Evolutionary conservation across 177 flowering plant genomes (phyloP).

Genomic region (Telopea speciosissima): DNA sequence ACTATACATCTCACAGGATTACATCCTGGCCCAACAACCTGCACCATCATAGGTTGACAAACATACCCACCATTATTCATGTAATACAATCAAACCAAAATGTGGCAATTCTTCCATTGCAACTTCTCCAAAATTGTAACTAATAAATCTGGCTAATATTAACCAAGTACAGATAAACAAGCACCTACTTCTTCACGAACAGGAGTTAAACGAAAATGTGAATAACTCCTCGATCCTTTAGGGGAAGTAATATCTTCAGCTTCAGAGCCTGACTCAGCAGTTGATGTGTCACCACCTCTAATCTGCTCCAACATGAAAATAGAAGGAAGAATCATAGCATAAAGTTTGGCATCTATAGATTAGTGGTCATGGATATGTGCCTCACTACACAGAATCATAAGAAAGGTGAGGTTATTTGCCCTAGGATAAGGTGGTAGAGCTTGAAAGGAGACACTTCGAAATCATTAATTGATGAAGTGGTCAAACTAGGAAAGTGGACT

Average conservation of each 20-base stretch:
- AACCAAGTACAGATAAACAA: neutral
- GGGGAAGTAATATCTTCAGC: slow-evolving; percentile 68
- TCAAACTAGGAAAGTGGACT: no score
- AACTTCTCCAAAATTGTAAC: neutral
- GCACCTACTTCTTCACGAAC: slow-evolving; percentile 62
- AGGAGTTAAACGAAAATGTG: slow-evolving; percentile 46
- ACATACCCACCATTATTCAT: no score
- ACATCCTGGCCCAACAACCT: no score
- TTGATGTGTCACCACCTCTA: slow-evolving; percentile 63
- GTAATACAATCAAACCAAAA: neutral
- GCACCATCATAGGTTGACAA: no score
- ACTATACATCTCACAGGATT: no score
- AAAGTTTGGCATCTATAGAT: neutral
- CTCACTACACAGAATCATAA: no score
- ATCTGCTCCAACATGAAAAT: slow-evolving; percentile 30
- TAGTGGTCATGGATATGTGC: no score
- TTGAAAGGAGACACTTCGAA: no score
- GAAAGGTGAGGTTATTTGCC: no score
- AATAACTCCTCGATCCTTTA: slow-evolving; percentile 31
- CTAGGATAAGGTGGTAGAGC: no score
- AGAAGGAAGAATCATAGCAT: neutral
- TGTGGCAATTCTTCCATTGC: neutral
- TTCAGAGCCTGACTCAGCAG: slow-evolving; percentile 86
- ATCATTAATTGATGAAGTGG: no score
- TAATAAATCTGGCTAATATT: neutral